Evolutionary conservation across 768 basidiomycete species (phyloP), one percentile per base, ranked within the genome.

Genomic region (Phylloporus arenicola): DNA sequence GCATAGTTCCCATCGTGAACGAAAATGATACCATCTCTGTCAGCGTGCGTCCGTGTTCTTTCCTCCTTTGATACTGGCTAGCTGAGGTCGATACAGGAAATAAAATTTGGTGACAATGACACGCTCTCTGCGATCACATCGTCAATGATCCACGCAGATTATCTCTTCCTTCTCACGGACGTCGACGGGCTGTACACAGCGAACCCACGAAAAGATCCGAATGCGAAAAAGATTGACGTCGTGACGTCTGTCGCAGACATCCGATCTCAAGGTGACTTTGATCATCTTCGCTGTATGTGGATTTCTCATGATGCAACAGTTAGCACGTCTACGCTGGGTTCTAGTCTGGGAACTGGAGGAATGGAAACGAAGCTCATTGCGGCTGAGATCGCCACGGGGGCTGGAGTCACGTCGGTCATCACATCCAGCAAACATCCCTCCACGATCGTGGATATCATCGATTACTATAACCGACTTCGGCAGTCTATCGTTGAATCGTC

Each of bases 301-400:
- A 43, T 45, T 16, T 43, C 46, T 14, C 41, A 39, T 19, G 1
- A 2, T 7, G 17, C 16, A 19, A 24, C 42, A 95, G 96, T 99
- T 8, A 94, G 90, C 67, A 96, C 92, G 0, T 81, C 82, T 3
- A 96, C 96, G 0, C 76, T 95, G 1, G 96, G 96, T 0, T 94
- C 92, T 1, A 90, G 81, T 57, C 78, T 99, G 11, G 96, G 96
- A 0, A 98, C 96, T 1, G 96, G 96, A 0, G 96, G 96, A 4
- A 98, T 98, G 96, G 93, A 96, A 69, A 99, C 96, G 3, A 99
- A 98, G 64, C 81, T 98, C 58, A 96, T 98, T 56, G 96, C 96
- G 1, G 95, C 96, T 0, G 96, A 99, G 62, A 92, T 99, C 27
- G 93, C 95, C 5, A 95, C 90, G 0, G 93, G 85, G 0, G 95